Conservation (phyloP, 768 basidiomycete genomes). For the Russula lepida region DNA sequence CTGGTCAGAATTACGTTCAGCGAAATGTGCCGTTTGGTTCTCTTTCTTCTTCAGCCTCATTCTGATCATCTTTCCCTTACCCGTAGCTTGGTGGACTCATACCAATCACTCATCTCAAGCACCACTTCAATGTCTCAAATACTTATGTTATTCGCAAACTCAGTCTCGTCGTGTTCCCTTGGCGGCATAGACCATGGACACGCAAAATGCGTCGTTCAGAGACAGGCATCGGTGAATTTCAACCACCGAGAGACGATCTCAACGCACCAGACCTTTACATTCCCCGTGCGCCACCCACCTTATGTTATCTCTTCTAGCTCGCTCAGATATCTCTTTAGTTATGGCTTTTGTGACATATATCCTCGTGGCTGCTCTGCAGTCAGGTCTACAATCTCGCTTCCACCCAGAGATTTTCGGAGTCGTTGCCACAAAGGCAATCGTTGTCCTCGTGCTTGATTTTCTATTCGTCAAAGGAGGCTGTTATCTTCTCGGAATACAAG, state of each 20-base stretch:
- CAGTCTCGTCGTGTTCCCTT: conserved; percentile 85
- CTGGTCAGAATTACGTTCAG: conserved; percentile 93
- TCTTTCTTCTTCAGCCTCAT: background rate
- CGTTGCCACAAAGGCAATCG: conserved; percentile 74
- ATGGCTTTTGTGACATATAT: conserved; percentile 98
- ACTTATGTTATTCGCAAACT: conserved; percentile 90
- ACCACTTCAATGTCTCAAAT: conserved; percentile 94
- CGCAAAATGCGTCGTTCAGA: conserved; percentile 60
- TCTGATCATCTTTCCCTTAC: background rate
- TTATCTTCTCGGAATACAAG: conserved; percentile 85
- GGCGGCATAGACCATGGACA: conserved; percentile 86
- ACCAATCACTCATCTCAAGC: conserved; percentile 69
- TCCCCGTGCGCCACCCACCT: conserved; percentile 47
- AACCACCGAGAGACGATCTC: conserved; percentile 86
- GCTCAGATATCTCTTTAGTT: conserved; percentile 35
- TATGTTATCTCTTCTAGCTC: background rate
- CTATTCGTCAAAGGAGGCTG: conserved; percentile 84
- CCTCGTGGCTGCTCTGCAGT: conserved; percentile 75
- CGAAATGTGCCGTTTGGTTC: conserved; percentile 59
- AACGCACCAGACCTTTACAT: conserved; percentile 97
- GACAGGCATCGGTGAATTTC: conserved; percentile 64
- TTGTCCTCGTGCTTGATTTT: conserved; percentile 84
- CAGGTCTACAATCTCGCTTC: conserved; percentile 76
- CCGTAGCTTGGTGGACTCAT: conserved; percentile 71
- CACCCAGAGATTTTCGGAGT: conserved; percentile 86